Base-by-base conservation (phyloP, 495 filamentous ascomycete species). In the Hypoxylon rickii region DNA sequence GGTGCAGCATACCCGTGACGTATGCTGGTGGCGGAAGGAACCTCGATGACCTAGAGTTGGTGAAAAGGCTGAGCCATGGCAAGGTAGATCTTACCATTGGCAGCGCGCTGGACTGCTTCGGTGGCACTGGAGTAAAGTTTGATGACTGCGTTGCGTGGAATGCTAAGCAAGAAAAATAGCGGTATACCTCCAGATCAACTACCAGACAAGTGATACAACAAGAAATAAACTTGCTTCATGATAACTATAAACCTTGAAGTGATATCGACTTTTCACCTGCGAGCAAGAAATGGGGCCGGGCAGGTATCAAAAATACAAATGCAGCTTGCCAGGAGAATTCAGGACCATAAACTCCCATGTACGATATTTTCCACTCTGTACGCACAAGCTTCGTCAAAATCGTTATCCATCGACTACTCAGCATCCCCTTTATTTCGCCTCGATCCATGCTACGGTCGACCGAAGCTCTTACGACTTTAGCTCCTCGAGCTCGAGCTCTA, bases 51-150 rank as follows among this genome's bases (percentile, higher is more conserved):
- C 72, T 97, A 18, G 87, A 92, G 44, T 76, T 77, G 34, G 93
- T 97, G 11, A 87, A 90, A 71, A 67, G 67, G 3, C 73, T 96
- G 41, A 96, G 92, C 63, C 63, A 73, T 21, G 91, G 90, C 1
- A 89, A 82, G 65, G 88, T 97, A 7, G 94, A 98, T 67, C 75
- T 98, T 67, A 98, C 94, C 0, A 97, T 97, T 67, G 94, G 94
- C 6, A 96, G 92, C 70, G 94, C 95, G 2, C 68, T 98, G 66
- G 94, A 98, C 69, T 90, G 96, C 45, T 98, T 98, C 70, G 94
- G 94, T 12, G 94, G 94, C 3, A 83, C 76, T 2, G 87, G 87
- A 1, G 90, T 97, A 8, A 90, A 80, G 22, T 90, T 97, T 65
- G 84, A 86, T 31, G 90, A 95, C 33, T 97, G 94, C 73, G 83